Conservation (phyloP, 108 stramenopile species). For the Stephanodiscus minutulus region DNA sequence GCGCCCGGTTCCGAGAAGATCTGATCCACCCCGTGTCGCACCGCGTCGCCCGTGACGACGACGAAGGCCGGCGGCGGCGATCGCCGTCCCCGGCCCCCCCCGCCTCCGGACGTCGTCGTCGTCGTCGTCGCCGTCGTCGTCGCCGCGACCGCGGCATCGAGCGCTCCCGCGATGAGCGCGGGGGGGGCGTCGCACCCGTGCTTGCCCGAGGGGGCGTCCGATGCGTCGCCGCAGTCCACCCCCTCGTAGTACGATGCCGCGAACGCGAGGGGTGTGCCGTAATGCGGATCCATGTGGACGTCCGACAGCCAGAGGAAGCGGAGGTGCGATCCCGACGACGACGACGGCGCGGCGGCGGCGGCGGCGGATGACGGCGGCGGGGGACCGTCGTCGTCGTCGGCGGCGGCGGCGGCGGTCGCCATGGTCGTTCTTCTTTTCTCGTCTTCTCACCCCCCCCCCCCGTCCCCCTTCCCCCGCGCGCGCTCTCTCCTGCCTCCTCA, state of each 20-base stretch:
- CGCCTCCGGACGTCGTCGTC: too few relatives aligned
- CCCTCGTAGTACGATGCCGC: neutral
- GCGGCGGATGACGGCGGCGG: too few relatives aligned
- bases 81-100: neutral
- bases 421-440: too few relatives aligned
- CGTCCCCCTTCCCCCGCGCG: too few relatives aligned
- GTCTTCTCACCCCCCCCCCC: too few relatives aligned
- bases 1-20: constrained; percentile 11
- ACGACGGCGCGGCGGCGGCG: too few relatives aligned
- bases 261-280: neutral
- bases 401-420: too few relatives aligned
- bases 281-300: too few relatives aligned
- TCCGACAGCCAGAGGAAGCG: constrained; percentile 14
- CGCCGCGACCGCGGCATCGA: constrained; percentile 16
- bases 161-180: constrained; percentile 11
- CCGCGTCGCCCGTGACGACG: constrained; percentile 60
- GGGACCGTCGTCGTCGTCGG: neutral
- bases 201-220: neutral
- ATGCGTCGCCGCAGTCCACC: neutral
- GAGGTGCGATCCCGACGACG: neutral
- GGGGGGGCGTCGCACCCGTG: constrained; percentile 52
- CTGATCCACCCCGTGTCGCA: constrained; percentile 37
- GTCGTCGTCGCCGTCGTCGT: constrained; percentile 15
- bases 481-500: too few relatives aligned
- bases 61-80: constrained; percentile 43